These are phyloP conservation scores for Ramaria sp. DNA, from an alignment of 768 basidiomycete species.

Conservation along the genomic window DNA sequence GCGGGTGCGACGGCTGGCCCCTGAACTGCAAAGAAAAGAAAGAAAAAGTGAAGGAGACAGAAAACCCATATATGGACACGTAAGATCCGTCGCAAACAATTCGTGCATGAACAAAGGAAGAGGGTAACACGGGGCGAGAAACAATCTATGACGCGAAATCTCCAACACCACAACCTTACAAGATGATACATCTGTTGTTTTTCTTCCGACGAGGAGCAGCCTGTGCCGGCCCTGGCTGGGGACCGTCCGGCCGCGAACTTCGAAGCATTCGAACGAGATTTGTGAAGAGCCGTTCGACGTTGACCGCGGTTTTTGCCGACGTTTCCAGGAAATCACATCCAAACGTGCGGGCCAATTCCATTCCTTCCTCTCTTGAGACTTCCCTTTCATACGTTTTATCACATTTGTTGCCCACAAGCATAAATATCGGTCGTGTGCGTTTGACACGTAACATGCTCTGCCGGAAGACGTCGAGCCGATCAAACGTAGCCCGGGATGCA, in stretches of 20 bases:
- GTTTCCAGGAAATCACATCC: constrained; percentile 95
- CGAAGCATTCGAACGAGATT: constrained; percentile 77
- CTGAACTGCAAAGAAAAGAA: background rate
- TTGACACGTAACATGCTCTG: constrained; percentile 87
- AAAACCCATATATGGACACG: constrained; percentile 5
- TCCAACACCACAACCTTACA: constrained; percentile 1
- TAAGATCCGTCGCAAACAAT: constrained; percentile 4
- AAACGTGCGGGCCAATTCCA: constrained; percentile 66
- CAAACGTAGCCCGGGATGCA: constrained; percentile 85
- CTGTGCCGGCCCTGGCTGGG: background rate
- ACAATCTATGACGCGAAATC: background rate
- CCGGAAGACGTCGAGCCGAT: constrained; percentile 81
- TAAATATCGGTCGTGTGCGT: constrained; percentile 74
- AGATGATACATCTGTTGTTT: constrained; percentile 4
- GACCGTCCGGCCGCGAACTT: constrained; percentile 1
- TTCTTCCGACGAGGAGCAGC: background rate
- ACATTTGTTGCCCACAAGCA: constrained; percentile 94
- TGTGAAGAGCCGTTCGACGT: constrained; percentile 86
- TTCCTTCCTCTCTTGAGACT: constrained; percentile 85
- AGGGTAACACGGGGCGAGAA: background rate
- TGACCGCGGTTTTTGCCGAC: constrained; percentile 88
- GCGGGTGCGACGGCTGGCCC: background rate
- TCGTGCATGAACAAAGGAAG: background rate
- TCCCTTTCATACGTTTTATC: constrained; percentile 89
- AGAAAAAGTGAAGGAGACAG: background rate